Percentiles rank a stretch among this genome's conserved stretches.
Evolutionary conservation across 331 rosid species (phyloP).

Genomic region (Arachis monticola): DNA sequence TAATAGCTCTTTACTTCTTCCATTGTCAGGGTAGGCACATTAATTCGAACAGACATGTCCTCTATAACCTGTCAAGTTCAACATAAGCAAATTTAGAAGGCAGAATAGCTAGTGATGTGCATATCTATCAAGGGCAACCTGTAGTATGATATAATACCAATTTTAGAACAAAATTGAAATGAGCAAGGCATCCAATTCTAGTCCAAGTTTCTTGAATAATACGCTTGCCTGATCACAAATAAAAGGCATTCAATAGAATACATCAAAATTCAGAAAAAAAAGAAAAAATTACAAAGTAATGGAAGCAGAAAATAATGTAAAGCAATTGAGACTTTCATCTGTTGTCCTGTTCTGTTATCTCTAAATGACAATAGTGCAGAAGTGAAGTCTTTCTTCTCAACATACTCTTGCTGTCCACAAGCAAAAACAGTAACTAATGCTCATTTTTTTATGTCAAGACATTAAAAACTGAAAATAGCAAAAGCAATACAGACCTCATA

Average conservation of each 20-base stretch:
- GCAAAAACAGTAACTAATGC: slow-evolving; percentile 7
- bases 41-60: too few species aligned
- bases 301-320: slow-evolving; percentile 23
- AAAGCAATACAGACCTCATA: slow-evolving; percentile 73
- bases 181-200: slow-evolving; percentile 91
- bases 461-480: not conserved
- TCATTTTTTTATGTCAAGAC: slow-evolving; percentile 4
- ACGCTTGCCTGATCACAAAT: too few species aligned
- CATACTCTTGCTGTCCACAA: slow-evolving; percentile 79
- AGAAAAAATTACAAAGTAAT: slow-evolving; percentile 22
- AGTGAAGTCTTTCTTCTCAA: slow-evolving; percentile 62
- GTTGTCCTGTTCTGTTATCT: slow-evolving; percentile 66
- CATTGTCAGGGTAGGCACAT: too few species aligned
- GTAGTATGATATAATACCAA: slow-evolving; percentile 57
- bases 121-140: too few species aligned
- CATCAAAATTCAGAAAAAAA: not conserved
- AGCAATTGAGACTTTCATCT: slow-evolving; percentile 56
- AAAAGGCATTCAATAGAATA: slow-evolving; percentile 5
- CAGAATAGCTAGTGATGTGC: too few species aligned
- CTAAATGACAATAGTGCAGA: slow-evolving; percentile 64
- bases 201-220: slow-evolving; percentile 62
- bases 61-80: too few species aligned
- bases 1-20: too few species aligned
- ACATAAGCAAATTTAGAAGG: too few species aligned
- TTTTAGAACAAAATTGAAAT: slow-evolving; percentile 89